A percentile compares a stretch with the other conserved stretches of the same genome.
Conservation (phyloP, 345 rosid species). For the Clarkia xantiana region DNA sequence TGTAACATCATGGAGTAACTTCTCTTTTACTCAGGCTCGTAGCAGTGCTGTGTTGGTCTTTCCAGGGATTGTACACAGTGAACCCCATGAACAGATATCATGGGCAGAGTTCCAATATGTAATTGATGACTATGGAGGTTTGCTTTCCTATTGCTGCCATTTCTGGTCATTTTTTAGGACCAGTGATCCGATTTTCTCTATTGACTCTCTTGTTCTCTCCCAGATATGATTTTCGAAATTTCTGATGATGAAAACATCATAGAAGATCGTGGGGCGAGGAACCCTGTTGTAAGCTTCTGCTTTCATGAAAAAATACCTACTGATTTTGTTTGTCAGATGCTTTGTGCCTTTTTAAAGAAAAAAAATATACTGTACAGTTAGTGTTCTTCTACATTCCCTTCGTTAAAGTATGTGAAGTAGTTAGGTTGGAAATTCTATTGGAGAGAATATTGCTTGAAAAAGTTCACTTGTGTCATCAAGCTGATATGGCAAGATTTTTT, state of each 20-base stretch:
- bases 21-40: slow-evolving; percentile 43
- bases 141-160: slow-evolving; percentile 7
- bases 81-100: slow-evolving; percentile 70
- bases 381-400: too few relatives aligned
- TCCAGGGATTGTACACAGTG: slow-evolving; percentile 71
- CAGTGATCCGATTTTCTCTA: background rate
- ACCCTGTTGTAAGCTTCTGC: slow-evolving; percentile 68
- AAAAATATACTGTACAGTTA: too few relatives aligned
- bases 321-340: slow-evolving; percentile 5
- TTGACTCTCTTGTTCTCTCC: slow-evolving; percentile 3
- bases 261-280: slow-evolving; percentile 75
- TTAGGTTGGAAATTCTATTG: too few relatives aligned
- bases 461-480: too few relatives aligned
- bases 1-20: slow-evolving; percentile 1
- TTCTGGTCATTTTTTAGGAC: background rate
- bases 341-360: background rate
- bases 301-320: slow-evolving; percentile 7
- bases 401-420: too few relatives aligned
- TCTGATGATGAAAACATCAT: slow-evolving; percentile 61
- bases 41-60: slow-evolving; percentile 63
- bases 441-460: too few relatives aligned
- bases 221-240: slow-evolving; percentile 83
- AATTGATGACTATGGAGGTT: slow-evolving; percentile 92
- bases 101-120: slow-evolving; percentile 80
- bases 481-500: too few relatives aligned